Percentiles rank a stretch among this genome's conserved stretches.
These are phyloP conservation scores for Magnusiomyces magnusii DNA, from an alignment of 1,139 yeast genomes.

Conservation along the genomic window DNA sequence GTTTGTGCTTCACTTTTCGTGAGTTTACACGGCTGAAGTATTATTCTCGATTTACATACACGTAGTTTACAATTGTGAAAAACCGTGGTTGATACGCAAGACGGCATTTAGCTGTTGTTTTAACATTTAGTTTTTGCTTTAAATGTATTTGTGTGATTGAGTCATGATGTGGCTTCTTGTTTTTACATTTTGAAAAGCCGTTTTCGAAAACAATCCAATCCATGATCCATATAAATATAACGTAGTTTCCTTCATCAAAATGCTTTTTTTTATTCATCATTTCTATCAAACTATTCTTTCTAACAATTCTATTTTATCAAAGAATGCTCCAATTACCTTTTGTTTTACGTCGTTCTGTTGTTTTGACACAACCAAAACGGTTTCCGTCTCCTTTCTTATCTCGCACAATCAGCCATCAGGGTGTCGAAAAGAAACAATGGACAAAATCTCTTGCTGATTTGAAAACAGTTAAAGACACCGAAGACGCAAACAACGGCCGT, in stretches of 20 bases:
- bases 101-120: too few relatives aligned
- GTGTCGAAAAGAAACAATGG: conserved; percentile 8
- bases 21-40: not conserved
- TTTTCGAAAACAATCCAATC: not conserved
- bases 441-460: conserved; percentile 11
- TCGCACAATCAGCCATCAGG: not conserved
- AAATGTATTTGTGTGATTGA: not conserved
- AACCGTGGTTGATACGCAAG: too few relatives aligned
- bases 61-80: not conserved
- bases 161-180: too few relatives aligned
- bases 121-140: too few relatives aligned
- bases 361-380: not conserved
- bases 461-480: not conserved
- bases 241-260: not conserved
- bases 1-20: not conserved
- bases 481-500: not conserved
- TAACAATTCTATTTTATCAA: not conserved
- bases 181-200: too few relatives aligned
- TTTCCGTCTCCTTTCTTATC: not conserved
- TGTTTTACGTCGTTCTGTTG: not conserved
- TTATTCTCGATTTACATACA: too few relatives aligned
- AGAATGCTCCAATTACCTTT: not conserved
- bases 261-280: not conserved
- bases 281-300: not conserved
- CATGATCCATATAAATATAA: too few relatives aligned